Evolutionary conservation across 768 basidiomycete species (phyloP), one percentile per base, ranked within the genome.

Genomic region (Boletus rubropictus): DNA sequence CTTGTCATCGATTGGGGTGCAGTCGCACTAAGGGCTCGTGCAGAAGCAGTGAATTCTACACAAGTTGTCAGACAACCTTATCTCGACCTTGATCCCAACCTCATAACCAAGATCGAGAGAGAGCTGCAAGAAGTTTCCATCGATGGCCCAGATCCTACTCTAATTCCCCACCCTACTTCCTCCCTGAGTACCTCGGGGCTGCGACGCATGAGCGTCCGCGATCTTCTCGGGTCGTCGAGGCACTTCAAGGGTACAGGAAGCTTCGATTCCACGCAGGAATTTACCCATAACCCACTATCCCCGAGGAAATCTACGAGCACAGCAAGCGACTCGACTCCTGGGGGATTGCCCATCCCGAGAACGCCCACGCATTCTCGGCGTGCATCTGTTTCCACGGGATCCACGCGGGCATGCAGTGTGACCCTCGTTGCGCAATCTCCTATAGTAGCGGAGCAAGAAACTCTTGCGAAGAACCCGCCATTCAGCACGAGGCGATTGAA

Each of bases 1-100:
- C 57, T 69, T 5, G 71, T 72, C 32, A 57, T 81, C 24, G 76
- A 80, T 46, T 84, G 79, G 78, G 64, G 63, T 28, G 53, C 57
- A 17, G 70, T 71, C 25, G 56, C 77, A 33, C 55, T 78, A 7
- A 65, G 60, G 27, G 54, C 58, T 33, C 62, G 63, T 12, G 27
- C 57, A 25, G 66, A 66, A 18, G 4, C 51, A 20, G n/a, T 14
- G 2, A 40, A 43, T 37, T n/a, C 51, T 4, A n/a, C 51, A 0
- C 55, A 53, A 10, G 28, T 38, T 0, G 38, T 67, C 34, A 61
- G 59, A 29, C 64, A 67, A 32, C 54, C 66, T 7, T 62, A 45
- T 33, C 21, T 21, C 8, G 65, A 60, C n/a, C 49, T 62, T 1
- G 64, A 66, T 28, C 14, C 54, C n/a, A 39, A 42, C 41, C 40